A percentile compares a stretch with the other conserved stretches of the same genome.
These are phyloP conservation scores for Thamnidium elegans DNA, from an alignment of 192 early-diverging fungal species.

Conservation along the genomic window DNA sequence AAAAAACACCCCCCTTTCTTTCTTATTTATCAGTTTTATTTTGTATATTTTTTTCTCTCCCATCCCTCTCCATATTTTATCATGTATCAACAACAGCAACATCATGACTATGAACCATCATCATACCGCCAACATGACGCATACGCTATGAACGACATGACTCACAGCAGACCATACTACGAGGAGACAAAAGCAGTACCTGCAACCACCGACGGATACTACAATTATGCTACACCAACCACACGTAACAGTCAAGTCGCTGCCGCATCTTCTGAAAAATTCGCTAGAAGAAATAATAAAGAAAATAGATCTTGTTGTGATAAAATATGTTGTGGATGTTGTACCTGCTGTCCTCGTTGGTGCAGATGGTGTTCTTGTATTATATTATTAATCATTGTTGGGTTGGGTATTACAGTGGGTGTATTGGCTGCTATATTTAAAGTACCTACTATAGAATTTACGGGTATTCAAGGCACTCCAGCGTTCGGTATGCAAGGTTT, in stretches of 20 bases:
- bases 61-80: no score
- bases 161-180: no score
- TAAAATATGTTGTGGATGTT: slow-evolving; percentile 34
- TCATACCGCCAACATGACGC: no score
- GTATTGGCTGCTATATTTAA: slow-evolving; percentile 46
- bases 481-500: slow-evolving; percentile 24
- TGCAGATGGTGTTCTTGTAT: slow-evolving; percentile 40
- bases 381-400: slow-evolving; percentile 36
- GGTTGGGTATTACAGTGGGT: slow-evolving; percentile 36
- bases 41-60: no score
- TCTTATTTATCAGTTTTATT: no score
- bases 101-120: no score
- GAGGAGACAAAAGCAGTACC: no score
- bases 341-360: slow-evolving; percentile 34
- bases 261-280: slow-evolving; percentile 7
- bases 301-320: slow-evolving; percentile 24
- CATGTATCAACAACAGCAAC: no score
- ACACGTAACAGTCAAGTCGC: not conserved
- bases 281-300: not conserved
- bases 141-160: no score
- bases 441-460: slow-evolving; percentile 31
- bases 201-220: no score
- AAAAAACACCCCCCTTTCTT: no score
- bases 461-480: slow-evolving; percentile 15
- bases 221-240: not conserved